These are phyloP conservation scores for Scedosporium minutisporum DNA, from an alignment of 2,329 filamentous ascomycete species.

Conservation along the genomic window DNA sequence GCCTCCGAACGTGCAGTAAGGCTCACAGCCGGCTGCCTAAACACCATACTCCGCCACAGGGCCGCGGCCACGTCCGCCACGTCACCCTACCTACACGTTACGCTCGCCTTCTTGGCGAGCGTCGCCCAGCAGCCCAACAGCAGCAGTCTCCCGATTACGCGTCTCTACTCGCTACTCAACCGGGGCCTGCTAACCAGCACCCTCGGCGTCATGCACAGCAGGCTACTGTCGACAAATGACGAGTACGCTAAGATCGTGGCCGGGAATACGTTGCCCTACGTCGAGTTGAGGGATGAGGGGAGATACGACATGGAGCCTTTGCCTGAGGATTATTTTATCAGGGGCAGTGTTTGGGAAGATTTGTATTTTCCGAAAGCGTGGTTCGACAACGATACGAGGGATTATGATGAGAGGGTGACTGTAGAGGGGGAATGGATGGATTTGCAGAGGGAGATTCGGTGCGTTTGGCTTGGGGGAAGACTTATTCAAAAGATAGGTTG, in stretches of 20 bases:
- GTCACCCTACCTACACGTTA: conserved; percentile 52
- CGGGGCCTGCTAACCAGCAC: conserved; percentile 39
- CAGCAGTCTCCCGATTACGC: conserved; percentile 18
- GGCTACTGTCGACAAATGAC: neutral
- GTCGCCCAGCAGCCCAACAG: conserved; percentile 20
- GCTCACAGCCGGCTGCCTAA: neutral
- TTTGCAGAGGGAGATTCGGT: neutral
- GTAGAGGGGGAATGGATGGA: conserved; percentile 37
- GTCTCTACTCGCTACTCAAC: conserved; percentile 37
- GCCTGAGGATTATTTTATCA: conserved; percentile 59
- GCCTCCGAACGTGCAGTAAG: neutral
- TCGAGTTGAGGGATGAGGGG: neutral
- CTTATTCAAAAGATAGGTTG: neutral
- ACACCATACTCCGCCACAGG: neutral
- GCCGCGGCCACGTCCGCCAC: conserved; percentile 42
- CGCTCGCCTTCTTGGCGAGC: conserved; percentile 47
- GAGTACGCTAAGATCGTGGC: neutral
- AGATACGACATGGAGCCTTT: conserved; percentile 35
- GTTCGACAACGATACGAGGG: conserved; percentile 48
- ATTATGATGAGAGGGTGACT: conserved; percentile 53
- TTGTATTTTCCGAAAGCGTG: conserved; percentile 48
- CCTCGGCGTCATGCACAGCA: conserved; percentile 21
- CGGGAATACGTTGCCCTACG: neutral
- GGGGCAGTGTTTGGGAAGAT: conserved; percentile 52
- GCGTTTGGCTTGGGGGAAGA: neutral